phyloP scores from a whole-genome alignment of 2,329 filamentous ascomycete genomes.

The Pleoardoris graminearum region DNA sequence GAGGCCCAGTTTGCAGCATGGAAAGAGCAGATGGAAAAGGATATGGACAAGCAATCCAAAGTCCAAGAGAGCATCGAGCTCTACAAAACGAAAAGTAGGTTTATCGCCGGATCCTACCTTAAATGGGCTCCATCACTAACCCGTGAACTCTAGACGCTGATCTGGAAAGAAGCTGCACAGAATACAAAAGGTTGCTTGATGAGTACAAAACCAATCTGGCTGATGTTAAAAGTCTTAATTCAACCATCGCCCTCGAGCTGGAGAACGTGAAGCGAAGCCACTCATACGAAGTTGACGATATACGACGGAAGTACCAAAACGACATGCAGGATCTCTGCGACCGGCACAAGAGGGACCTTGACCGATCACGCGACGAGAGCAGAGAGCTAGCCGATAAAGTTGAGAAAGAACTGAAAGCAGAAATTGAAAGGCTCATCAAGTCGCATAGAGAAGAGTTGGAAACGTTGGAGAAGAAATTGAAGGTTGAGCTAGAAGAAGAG shows the following conservation, averaged over 20 bases:
- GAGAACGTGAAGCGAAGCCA: conserved; percentile 58
- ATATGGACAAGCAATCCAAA: conserved; percentile 67
- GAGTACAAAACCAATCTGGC: conserved; percentile 70
- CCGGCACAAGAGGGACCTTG: conserved; percentile 59
- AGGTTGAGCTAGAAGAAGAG: conserved; percentile 69
- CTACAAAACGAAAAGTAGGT: conserved; percentile 74
- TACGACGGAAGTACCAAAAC: conserved; percentile 58
- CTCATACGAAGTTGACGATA: conserved; percentile 56
- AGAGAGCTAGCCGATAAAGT: conserved; percentile 51
- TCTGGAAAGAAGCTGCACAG: conserved; percentile 56
- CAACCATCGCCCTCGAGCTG: conserved; percentile 52
- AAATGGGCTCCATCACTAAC: no score
- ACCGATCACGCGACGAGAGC: conserved; percentile 58
- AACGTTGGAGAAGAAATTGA: conserved; percentile 64
- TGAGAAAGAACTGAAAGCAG: conserved; percentile 52
- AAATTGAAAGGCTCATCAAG: conserved; percentile 62
- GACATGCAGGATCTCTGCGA: conserved; percentile 60
- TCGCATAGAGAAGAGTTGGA: conserved; percentile 71
- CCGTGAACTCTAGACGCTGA: conserved; percentile 53
- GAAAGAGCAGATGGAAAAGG: conserved; percentile 71
- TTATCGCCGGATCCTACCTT: no score
- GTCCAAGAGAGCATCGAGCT: conserved; percentile 75
- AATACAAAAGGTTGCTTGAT: conserved; percentile 57
- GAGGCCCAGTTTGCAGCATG: conserved; percentile 73
- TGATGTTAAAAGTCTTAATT: conserved; percentile 58